phyloP scores from a whole-genome alignment of 768 basidiomycete genomes.

The Termitomyces sp. region DNA sequence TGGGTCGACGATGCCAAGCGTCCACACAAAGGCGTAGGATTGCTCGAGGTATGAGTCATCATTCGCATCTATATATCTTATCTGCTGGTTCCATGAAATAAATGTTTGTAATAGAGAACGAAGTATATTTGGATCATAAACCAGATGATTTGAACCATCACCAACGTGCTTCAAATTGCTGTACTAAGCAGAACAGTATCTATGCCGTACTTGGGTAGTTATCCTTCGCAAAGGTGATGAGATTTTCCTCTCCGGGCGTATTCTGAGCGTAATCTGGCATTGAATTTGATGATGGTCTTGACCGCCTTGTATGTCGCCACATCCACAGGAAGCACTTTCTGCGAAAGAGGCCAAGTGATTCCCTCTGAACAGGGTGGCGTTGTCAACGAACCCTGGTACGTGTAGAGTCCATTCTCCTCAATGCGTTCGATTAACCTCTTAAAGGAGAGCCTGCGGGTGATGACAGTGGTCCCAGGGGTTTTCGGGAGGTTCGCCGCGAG shows the following conservation, averaged over 20 bases:
- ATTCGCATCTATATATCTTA: background rate
- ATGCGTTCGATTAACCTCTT: background rate
- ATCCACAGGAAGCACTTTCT: background rate
- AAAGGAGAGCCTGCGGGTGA: background rate
- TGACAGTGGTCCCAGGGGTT: background rate
- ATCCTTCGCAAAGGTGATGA: constrained; percentile 1
- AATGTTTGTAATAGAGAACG: background rate
- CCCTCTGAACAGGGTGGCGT: constrained; percentile 8
- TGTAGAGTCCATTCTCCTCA: background rate
- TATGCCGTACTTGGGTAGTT: background rate
- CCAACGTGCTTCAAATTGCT: background rate
- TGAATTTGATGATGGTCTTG: constrained; percentile 8
- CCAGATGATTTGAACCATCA: background rate
- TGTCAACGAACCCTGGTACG: constrained; percentile 9
- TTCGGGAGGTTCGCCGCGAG: background rate
- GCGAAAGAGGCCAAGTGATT: constrained; percentile 6
- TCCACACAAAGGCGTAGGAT: background rate
- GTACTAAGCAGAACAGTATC: background rate
- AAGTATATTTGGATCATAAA: background rate
- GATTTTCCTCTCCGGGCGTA: constrained; percentile 2
- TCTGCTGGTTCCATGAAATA: background rate
- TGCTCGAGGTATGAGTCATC: background rate
- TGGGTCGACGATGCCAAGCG: constrained; percentile 19
- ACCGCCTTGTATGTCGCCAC: constrained; percentile 1
- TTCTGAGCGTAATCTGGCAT: constrained; percentile 8